Base-by-base conservation (phyloP, 2,329 filamentous ascomycete genomes). In the Fusarium illudens region DNA sequence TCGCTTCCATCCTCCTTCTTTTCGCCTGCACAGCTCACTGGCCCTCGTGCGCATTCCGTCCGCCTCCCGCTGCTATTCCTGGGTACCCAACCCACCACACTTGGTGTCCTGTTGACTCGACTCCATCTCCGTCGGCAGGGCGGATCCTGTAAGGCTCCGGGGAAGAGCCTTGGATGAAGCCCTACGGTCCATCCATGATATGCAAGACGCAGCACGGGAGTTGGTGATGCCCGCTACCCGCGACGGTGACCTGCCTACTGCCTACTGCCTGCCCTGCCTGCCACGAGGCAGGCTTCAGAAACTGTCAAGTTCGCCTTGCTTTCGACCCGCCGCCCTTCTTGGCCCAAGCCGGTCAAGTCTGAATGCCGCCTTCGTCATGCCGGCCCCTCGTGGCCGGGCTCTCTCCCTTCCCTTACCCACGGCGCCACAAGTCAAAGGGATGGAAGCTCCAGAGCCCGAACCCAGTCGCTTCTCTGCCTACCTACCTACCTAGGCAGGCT, bases 381-480 rank as follows among this genome's bases (percentile, higher is more conserved):
- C 39, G 67, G 64, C 48, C 50, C 36, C 27, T 42, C 44, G 42
- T 50, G 25, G 11, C 44, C 58, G n/a, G 39, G 22, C 63, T 56
- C 56, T 56, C 57, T 62, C 60, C 46, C 69, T 71, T 64, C 60
- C 68, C 68, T 69, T 58, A 72, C 70, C 70, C 70, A 71, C 42
- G 60, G 9, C 54, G 55, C 58, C 62, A 61, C 55, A 54, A 39
- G 8, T 42, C 20, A 33, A 44, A 44, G 39, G 39, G 39, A 44
- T 44, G 39, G 39, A 56, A 50, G 44, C 22, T 25, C 32, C 22
- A 17, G 50, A 56, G 20, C 34, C 58, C 55, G 42, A 66, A 56
- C 51, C 65, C 51, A 49, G 58, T 42, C n/a, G n/a, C n/a, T 39
- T 12, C 51, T 27, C 33, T 39, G n/a, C n/a, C n/a, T n/a, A n/a